Evolutionary conservation across 108 stramenopile species (phyloP), one percentile per base, ranked within the genome.

Genomic region (Nitzschia sp.): DNA sequence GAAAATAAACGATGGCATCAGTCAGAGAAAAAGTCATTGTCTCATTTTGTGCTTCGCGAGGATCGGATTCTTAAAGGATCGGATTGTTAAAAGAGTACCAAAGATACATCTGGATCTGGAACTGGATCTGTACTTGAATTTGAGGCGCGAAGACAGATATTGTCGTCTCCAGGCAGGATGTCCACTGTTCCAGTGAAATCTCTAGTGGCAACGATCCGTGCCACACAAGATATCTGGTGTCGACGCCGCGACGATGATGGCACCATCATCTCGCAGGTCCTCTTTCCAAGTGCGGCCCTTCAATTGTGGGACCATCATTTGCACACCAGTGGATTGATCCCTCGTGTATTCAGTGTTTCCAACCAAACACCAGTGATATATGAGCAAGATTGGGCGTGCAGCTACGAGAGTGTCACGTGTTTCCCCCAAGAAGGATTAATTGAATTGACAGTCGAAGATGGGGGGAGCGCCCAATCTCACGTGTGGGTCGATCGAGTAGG

Each of bases 281-380:
- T 66, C 33, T 54, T 50, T 41, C 66, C 66, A 21, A 13, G n/a
- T 31, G 27, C 68, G 22, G 72, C 64, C 30, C 45, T 73, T 23
- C 72, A 60, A 15, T 57, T 73, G 23, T 55, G 36, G 34, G 72
- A 73, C 45, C 56, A 73, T 45, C 72, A 73, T 52, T 41, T 65
- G 56, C 72, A 73, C 58, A 41, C 64, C 34, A 64, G 63, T 29
- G 58, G 58, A 6, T 46, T 73, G 22, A 65, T 73, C 28, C 62
- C 61, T 13, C 54, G 31, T 17, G 16, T 15, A 2, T 50, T 50
- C 21, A 23, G 1, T 45, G 22, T 45, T 13, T 47, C 53, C 41
- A 29, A 58, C 2, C 27, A 28, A 19, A 44, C 31, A 1, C 16
- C 41, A 3, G 44, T 28, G 16, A 60, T 72, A 29, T 72, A 72